Percentiles rank a stretch among this genome's conserved stretches.
These are phyloP conservation scores for Aspergillus udagawae DNA, from an alignment of 2,329 filamentous ascomycete genomes.

Conservation along the genomic window DNA sequence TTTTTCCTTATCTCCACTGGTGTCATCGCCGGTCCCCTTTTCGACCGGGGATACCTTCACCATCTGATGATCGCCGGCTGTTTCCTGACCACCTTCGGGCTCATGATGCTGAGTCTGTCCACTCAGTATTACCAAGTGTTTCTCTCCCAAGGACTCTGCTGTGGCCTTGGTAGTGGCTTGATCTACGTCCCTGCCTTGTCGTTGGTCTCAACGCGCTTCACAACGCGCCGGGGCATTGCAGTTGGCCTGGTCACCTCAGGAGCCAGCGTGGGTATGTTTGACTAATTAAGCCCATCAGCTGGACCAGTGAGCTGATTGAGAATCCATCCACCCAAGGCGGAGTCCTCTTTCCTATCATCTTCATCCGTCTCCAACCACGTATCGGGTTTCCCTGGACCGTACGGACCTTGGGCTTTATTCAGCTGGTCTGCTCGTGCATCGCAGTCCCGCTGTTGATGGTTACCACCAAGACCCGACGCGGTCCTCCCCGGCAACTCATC, in stretches of 20 bases:
- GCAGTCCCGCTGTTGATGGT: slow-evolving; percentile 3
- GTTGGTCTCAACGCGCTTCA: slow-evolving; percentile 59
- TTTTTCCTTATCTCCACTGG: slow-evolving; percentile 44
- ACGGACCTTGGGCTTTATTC: slow-evolving; percentile 7
- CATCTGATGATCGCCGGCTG: slow-evolving; percentile 36
- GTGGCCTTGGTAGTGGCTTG: slow-evolving; percentile 51
- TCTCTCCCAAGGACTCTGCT: slow-evolving; percentile 43
- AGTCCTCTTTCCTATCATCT: slow-evolving; percentile 9
- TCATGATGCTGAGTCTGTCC: slow-evolving; percentile 44
- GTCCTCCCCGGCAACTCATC: slow-evolving; percentile 3
- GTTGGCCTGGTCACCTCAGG: slow-evolving; percentile 53
- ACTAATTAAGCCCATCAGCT: background rate
- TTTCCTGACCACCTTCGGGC: slow-evolving; percentile 39
- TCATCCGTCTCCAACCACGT: slow-evolving; percentile 1
- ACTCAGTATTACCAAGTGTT: slow-evolving; percentile 43
- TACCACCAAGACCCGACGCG: background rate
- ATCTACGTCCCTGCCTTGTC: slow-evolving; percentile 58
- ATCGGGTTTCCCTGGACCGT: slow-evolving; percentile 8
- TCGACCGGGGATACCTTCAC: slow-evolving; percentile 41
- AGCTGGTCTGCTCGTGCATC: slow-evolving; percentile 2
- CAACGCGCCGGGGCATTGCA: slow-evolving; percentile 47
- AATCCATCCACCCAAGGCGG: background rate
- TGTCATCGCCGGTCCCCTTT: slow-evolving; percentile 42
- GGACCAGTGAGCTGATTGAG: background rate
- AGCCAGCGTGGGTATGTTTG: slow-evolving; percentile 8